Base-by-base conservation (phyloP, 805 yeast genomes). In the Ogataea henricii region DNA sequence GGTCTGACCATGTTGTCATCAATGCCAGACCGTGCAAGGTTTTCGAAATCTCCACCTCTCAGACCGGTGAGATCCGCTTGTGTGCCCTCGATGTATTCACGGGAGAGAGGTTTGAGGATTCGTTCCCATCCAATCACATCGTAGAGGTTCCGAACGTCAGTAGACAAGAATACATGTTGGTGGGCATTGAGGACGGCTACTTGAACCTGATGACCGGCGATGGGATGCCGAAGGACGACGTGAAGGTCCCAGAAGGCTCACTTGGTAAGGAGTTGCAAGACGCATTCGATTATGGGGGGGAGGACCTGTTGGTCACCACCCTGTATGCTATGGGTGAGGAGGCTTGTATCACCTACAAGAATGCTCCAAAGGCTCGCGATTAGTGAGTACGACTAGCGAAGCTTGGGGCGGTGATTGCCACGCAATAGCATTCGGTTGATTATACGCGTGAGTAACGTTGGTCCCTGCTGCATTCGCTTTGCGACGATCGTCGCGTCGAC, bases 21-120 rank as follows among this genome's bases (percentile, higher is more conserved):
- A 94, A 94, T 83, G 81, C 89, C 70, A 95, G 99, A 85, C 99
- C 99, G 74, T 94, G 98, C 85, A 94, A 94, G 86, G 94, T 94
- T 77, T 96, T 94, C 69, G 99, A 94, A 76, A 94, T 94, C 99
- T 94, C 99, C 57, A 94, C 99, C 71, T 94, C 99, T 70, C 94
- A 94, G 87, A 94, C 99, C 67, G 99, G 99, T 81, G 94, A 94
- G 85, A 99, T 94, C 77, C 98, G 94, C 79, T 84, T 94, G 79
- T 97, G 92, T 63, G 98, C 98, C 72, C 85, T 88, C 67, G 99
- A 94, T 76, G 91, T 94, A 76, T 94, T 94, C 92, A 94, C 99
- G 68, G 87, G 89, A 77, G 94, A 94, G 91, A 94, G 94, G 83
- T 85, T 91, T 77, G 99, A 94, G 85, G 99, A 94, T 80, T 87